These are phyloP conservation scores for Nakaseomyces glabratus DNA, from an alignment of 1,139 yeast species.

Conservation along the genomic window DNA sequence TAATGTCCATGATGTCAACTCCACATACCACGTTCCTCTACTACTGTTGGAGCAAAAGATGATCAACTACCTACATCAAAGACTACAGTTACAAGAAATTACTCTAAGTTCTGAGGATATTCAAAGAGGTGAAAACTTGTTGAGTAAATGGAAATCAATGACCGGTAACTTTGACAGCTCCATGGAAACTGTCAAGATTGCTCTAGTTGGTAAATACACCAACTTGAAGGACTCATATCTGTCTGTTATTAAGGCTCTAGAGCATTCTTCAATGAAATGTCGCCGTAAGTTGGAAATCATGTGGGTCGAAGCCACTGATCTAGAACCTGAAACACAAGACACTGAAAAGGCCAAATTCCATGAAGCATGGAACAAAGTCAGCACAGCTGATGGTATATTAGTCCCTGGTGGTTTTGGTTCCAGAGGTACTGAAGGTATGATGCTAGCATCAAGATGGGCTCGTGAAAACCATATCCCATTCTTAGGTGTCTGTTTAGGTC, in stretches of 20 bases:
- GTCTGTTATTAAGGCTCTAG: slow-evolving; percentile 90
- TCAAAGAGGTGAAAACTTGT: slow-evolving; percentile 56
- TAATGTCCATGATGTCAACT: slow-evolving; percentile 93
- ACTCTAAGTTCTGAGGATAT: slow-evolving; percentile 45
- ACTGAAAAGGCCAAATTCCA: slow-evolving; percentile 69
- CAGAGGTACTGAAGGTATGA: slow-evolving; percentile 98
- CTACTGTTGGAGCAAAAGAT: slow-evolving; percentile 80
- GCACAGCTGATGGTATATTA: slow-evolving; percentile 92
- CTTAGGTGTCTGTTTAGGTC: slow-evolving; percentile 94
- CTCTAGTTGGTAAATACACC: slow-evolving; percentile 95
- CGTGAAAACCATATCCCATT: slow-evolving; percentile 90
- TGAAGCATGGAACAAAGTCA: slow-evolving; percentile 90
- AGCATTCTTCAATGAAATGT: slow-evolving; percentile 90
- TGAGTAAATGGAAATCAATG: slow-evolving; percentile 70
- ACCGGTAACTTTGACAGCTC: slow-evolving; percentile 74
- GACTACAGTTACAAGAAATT: slow-evolving; percentile 53
- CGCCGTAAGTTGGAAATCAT: slow-evolving; percentile 73
- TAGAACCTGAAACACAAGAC: slow-evolving; percentile 63
- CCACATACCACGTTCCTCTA: slow-evolving; percentile 95
- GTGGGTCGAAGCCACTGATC: slow-evolving; percentile 93
- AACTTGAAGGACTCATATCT: slow-evolving; percentile 90
- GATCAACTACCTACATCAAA: slow-evolving; percentile 61
- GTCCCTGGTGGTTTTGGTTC: slow-evolving; percentile 98
- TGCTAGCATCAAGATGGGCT: slow-evolving; percentile 94
- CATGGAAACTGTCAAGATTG: slow-evolving; percentile 81